Base-by-base conservation (phyloP, 176 grass and related monocot species). In the Ensete ventricosum region DNA sequence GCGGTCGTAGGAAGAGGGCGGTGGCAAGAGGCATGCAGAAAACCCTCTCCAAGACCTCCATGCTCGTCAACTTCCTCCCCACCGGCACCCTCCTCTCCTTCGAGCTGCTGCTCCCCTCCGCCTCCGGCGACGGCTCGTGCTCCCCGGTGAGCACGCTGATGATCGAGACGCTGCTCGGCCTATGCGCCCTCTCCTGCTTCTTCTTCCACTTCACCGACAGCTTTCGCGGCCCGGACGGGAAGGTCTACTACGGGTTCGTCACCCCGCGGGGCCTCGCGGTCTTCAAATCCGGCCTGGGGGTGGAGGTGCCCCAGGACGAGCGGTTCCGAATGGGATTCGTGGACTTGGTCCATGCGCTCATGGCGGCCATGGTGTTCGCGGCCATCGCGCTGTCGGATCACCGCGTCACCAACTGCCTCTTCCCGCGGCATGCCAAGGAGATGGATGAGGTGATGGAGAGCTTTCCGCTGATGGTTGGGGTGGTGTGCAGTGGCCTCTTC, bases 191-290 rank as follows among this genome's bases (percentile, higher is more conserved):
- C 12, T 80, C 88, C 29, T 90, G 85, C 81, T 90, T 90, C 88
- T 60, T 90, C 68, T 86, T 84, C 83, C 88, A 95, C 88, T 90
- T 95, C 85, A 82, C 78, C 77, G 83, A 88, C 68, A 88, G 91
- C 77, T 95, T 94, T 78, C 87, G 83, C 24, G 67, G 74, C 54
- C 58, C 83, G 2, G 85, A 93, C 79, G 87, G 87, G 14, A 83
- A 54, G 77, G 87, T 85, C 16, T 88, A 94, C 82, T 85, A 88
- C 74, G 91, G 85, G 20, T 25, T 90, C 68, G 85, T 94, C 27
- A 94, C 83, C 24, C 87, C 85, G 7, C 22, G 80, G 53, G 87
- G 85, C 1, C 82, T 90, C 52, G 76, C 82, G 10, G 80, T 94
- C 12, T 82, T 90, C 78, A 82, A 80, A 75, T 73, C 82, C 6